Evolutionary conservation across 2,329 filamentous ascomycete species (phyloP).

Genomic region (Tolypocladium guangdongense): DNA sequence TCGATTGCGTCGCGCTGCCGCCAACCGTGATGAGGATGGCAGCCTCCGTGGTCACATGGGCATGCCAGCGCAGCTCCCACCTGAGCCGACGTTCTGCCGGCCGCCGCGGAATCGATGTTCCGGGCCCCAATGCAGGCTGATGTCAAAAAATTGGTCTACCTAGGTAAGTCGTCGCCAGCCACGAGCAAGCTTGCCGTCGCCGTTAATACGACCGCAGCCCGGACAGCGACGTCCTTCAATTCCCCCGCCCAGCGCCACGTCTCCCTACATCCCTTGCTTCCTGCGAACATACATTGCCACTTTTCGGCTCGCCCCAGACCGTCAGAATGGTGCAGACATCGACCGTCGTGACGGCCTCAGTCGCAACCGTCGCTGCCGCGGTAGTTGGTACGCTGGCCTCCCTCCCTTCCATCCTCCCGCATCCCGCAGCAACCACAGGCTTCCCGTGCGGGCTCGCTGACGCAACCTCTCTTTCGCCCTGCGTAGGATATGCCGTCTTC

Average conservation of each 20-base stretch:
- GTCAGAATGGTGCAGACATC: slow-evolving; percentile 35
- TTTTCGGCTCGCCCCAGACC: slow-evolving; percentile 6
- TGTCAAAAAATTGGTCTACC: slow-evolving; percentile 7
- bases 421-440: neutral
- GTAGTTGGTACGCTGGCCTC: slow-evolving; percentile 38
- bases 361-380: slow-evolving; percentile 49
- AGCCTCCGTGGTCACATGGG: too few relatives aligned
- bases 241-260: neutral
- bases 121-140: slow-evolving; percentile 1
- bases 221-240: neutral
- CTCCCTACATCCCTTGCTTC: slow-evolving; percentile 1
- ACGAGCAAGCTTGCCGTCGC: neutral
- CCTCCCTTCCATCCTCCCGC: neutral
- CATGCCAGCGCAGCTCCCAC: too few relatives aligned
- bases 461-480: neutral
- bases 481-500: slow-evolving; percentile 52
- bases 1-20: neutral
- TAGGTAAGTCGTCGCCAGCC: slow-evolving; percentile 2
- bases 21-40: neutral
- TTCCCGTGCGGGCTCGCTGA: neutral
- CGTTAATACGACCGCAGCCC: neutral
- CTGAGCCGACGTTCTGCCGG: slow-evolving; percentile 12
- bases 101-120: slow-evolving; percentile 8
- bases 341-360: slow-evolving; percentile 48
- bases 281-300: neutral